Conservation (phyloP, 169 alveolate genomes). For the Cryptosporidium andersoni region DNA sequence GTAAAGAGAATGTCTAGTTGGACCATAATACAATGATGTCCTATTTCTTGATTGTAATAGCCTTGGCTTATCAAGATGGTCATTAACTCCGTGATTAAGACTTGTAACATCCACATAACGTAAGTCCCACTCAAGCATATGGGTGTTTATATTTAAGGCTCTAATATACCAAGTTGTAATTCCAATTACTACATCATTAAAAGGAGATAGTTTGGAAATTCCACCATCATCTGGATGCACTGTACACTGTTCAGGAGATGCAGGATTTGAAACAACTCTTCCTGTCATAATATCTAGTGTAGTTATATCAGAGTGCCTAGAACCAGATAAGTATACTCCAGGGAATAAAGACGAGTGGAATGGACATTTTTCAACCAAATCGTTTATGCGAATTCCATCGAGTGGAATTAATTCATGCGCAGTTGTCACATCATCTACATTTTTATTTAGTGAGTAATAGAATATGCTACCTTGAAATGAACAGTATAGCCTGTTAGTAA, state of each 20-base stretch:
- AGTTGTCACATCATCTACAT: not conserved
- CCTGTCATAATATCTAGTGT: slow-evolving; percentile 59
- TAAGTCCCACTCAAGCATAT: slow-evolving; percentile 41
- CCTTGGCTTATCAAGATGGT: not conserved
- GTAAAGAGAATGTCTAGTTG: slow-evolving; percentile 51
- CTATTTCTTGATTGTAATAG: not conserved
- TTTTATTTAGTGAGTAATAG: slow-evolving; percentile 6
- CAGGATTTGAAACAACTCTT: slow-evolving; percentile 51
- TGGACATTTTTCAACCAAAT: slow-evolving; percentile 59
- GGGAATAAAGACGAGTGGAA: slow-evolving; percentile 64
- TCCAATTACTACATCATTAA: slow-evolving; percentile 37
- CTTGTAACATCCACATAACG: slow-evolving; percentile 47
- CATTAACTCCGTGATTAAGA: not conserved
- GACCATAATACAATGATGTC: slow-evolving; percentile 26
- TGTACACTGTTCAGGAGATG: slow-evolving; percentile 47
- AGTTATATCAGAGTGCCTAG: slow-evolving; percentile 45
- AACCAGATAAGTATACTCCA: slow-evolving; percentile 57
- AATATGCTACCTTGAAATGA: slow-evolving; percentile 66
- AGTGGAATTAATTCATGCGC: slow-evolving; percentile 49
- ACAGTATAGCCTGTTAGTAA: slow-evolving; percentile 5
- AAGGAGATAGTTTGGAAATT: not conserved
- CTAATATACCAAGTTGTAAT: slow-evolving; percentile 45
- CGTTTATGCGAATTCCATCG: slow-evolving; percentile 25
- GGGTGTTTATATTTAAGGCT: slow-evolving; percentile 17
- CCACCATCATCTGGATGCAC: slow-evolving; percentile 18